A percentile compares a stretch with the other conserved stretches of the same genome.
phyloP scores from a whole-genome alignment of 2,329 filamentous ascomycete species.

The Xylariaceae sp. region DNA sequence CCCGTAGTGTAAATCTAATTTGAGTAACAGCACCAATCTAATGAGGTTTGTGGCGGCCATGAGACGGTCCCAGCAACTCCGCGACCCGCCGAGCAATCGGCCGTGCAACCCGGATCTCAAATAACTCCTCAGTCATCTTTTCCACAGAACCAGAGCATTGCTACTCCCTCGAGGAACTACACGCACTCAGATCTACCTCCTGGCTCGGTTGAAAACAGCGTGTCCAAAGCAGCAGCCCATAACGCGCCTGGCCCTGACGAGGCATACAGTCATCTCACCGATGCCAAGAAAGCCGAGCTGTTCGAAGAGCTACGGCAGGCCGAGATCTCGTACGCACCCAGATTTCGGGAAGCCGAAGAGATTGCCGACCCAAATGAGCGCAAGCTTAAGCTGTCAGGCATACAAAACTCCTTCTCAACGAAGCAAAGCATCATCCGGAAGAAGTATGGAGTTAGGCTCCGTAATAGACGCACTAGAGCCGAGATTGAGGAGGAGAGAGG shows the following conservation, averaged over 20 bases:
- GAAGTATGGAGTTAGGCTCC: conserved; percentile 53
- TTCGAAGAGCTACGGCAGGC: conserved; percentile 36
- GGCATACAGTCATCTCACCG: conserved; percentile 43
- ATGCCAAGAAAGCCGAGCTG: conserved; percentile 28
- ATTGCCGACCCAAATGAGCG: conserved; percentile 34
- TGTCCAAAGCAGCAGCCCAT: no score
- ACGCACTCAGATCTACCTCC: no score
- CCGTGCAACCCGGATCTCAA: no score
- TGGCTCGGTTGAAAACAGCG: no score
- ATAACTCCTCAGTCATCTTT: conserved; percentile 4
- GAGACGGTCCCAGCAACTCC: conserved; percentile 23
- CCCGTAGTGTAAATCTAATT: no score
- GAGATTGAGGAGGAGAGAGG: conserved; percentile 43
- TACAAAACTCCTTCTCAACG: conserved; percentile 52
- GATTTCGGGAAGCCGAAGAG: conserved; percentile 40
- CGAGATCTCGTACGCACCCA: conserved; percentile 37
- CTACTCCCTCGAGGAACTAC: no score
- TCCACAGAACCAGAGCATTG: no score
- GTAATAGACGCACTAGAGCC: conserved; percentile 43
- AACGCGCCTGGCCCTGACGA: no score
- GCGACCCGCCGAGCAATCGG: conserved; percentile 8
- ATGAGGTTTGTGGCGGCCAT: conserved; percentile 45
- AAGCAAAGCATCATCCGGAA: conserved; percentile 56
- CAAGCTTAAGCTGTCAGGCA: conserved; percentile 34
- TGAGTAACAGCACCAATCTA: conserved; percentile 38